Base-by-base conservation (phyloP, 1,284 basidiomycete species). In the Trametes hirsuta region DNA sequence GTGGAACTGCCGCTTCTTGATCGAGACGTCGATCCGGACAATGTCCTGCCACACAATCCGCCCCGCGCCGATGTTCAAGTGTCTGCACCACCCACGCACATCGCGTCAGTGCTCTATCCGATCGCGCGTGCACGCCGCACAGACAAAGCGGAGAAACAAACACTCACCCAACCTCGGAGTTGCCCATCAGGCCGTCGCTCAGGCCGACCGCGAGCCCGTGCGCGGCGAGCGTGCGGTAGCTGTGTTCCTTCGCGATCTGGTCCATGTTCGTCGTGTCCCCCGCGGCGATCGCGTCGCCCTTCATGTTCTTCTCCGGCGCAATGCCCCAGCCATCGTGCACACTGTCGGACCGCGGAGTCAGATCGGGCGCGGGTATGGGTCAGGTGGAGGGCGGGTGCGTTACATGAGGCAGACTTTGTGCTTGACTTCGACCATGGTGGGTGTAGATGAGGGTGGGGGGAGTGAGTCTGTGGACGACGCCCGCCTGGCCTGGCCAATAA, bases 251-350 rank as follows among this genome's bases (percentile, higher is more conserved):
- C 11, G 87, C 85, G 70, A 97, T 90, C 44, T 79, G 82, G 75
- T 95, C 93, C 94, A 96, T 97, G 79, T 90, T 87, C 12, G 85
- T 89, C 58, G 94, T 95, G 51, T 84, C 82, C 12, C 84, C 94
- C 22, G 89, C 90, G 59, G 85, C 84, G 75, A 97, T 94, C 58
- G 94, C 94, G 70, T 96, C 90, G 59, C 94, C 94, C 72, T 94
- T 88, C 65, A 84, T 82, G 57, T 86, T 86, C 57, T 85, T 78
- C 66, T 84, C 74, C 6, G 80, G 77, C 1, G 89, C 81, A 66
- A 95, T 81, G 61, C 94, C 94, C 94, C 94, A 97, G 39, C 94
- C 94, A 80, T 97, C 94, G 80, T 96, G 94, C 44, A 96, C 93
- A 69, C 93, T 95, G 59, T 35, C 22, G 46, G 37, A 25, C 24